phyloP scores from a whole-genome alignment of 2,329 filamentous ascomycete genomes.

The Nemania sp. region DNA sequence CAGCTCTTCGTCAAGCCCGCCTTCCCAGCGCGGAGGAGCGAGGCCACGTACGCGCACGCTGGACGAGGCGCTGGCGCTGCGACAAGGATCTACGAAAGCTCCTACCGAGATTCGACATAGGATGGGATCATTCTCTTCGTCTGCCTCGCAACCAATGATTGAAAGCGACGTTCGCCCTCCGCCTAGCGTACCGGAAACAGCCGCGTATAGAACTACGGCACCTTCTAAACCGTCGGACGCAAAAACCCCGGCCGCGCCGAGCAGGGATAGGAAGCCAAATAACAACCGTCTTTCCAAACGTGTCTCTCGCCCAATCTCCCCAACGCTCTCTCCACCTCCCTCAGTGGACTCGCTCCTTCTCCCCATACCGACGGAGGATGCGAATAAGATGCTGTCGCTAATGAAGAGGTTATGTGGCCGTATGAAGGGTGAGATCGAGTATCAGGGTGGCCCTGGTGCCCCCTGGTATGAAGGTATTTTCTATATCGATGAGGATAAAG shows the following conservation, averaged over 20 bases:
- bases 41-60: conserved; percentile 70
- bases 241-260: conserved; percentile 43
- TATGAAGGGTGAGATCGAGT: conserved; percentile 84
- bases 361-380: conserved; percentile 73
- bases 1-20: conserved; percentile 58
- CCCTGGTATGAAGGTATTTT: conserved; percentile 79
- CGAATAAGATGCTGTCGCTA: conserved; percentile 76
- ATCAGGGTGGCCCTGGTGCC: conserved; percentile 70
- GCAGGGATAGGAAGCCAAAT: conserved; percentile 62
- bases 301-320: conserved; percentile 69
- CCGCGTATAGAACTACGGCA: conserved; percentile 57
- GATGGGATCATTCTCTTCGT: conserved; percentile 74
- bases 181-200: conserved; percentile 57
- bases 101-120: conserved; percentile 67
- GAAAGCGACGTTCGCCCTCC: conserved; percentile 58
- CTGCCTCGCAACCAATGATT: conserved; percentile 65
- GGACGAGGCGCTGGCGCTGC: conserved; percentile 62
- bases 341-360: conserved; percentile 70
- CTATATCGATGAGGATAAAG: conserved; percentile 81
- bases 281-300: conserved; percentile 68
- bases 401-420: conserved; percentile 83
- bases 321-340: conserved; percentile 64
- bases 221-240: conserved; percentile 53
- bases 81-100: conserved; percentile 56
- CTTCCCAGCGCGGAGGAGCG: conserved; percentile 53